Base-by-base conservation (phyloP, 805 yeast species). In the Saturnispora gosingensis region DNA sequence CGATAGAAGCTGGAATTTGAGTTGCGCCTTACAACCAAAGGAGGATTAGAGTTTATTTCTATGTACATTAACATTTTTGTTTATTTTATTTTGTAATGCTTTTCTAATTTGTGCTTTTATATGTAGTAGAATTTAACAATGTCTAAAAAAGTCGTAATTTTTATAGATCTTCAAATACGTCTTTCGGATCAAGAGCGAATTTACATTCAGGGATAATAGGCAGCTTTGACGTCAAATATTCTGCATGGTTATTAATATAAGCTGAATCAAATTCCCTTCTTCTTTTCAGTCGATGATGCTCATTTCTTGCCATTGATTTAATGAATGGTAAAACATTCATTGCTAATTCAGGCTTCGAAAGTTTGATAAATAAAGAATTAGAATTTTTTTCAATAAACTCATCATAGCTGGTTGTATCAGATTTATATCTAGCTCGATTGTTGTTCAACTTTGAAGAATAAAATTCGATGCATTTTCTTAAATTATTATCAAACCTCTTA, bases 1-100 rank as follows among this genome's bases (percentile, higher is more conserved):
- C 42, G 90, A 85, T 58, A 71, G 93, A 56, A 80, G 83, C 4
- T 85, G 90, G 85, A 76, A 81, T 50, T 69, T 83, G 62, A 84
- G 90, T 67, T 77, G 85, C 60, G 64, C 67, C 28, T 72, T 82
- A 40, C 83, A 78, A 54, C 81, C 82, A 9, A 47, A 34, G 3
- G 53, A 50, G 25, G 5, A 35, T 7, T 46, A 49, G n/a, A 24
- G 44, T 20, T 15, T 39, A 16, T 7, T 34, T 35, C 6, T 9
- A 11, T 42, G 13, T 32, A 35, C 22, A 22, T 18, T 45, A 45
- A 25, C 35, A 3, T 34, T 45, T 34, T 15, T 13, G 11, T 30
- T 30, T 10, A 30, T 10, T 30, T 30, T 10, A 30, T 10, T 39
- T 40, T 22, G 30, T 38, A 9, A 9, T 38, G 42, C 42, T 38